phyloP scores from a whole-genome alignment of 208 protist genomes.

The Trypanosoma avium region DNA sequence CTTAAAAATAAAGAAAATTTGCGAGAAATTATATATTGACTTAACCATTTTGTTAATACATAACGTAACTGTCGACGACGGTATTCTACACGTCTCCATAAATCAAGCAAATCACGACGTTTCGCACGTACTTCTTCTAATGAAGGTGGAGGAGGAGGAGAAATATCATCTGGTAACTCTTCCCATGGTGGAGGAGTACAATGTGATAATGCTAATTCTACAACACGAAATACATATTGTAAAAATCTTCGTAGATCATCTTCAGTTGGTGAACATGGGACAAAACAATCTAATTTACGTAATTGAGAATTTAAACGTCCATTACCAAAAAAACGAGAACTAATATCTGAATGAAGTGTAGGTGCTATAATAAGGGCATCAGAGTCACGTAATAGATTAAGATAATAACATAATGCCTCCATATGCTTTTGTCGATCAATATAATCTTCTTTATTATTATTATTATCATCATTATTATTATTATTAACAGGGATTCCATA shows the following conservation, averaged over 20 bases:
- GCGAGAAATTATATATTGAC: slow-evolving; percentile 61
- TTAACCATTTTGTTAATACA: slow-evolving; percentile 73
- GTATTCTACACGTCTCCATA: slow-evolving; percentile 81
- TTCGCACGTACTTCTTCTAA: slow-evolving; percentile 20
- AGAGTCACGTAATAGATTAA: slow-evolving; percentile 56
- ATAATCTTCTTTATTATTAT: slow-evolving; percentile 17
- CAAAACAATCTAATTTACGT: slow-evolving; percentile 20
- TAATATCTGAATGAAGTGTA: slow-evolving; percentile 23
- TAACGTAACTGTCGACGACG: slow-evolving; percentile 80
- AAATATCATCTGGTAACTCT: slow-evolving; percentile 20
- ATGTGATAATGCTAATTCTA: slow-evolving; percentile 45
- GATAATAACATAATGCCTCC: slow-evolving; percentile 54
- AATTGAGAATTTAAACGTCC: slow-evolving; percentile 35
- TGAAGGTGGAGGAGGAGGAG: slow-evolving; percentile 25
- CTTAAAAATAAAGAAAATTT: slow-evolving; percentile 64
- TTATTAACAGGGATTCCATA: slow-evolving; percentile 12
- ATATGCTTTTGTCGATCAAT: slow-evolving; percentile 23
- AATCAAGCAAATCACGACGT: slow-evolving; percentile 21
- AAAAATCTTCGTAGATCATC: slow-evolving; percentile 51
- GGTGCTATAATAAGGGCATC: slow-evolving; percentile 66
- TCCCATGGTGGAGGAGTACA: not conserved
- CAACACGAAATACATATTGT: slow-evolving; percentile 44
- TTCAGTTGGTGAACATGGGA: slow-evolving; percentile 31
- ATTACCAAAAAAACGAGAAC: slow-evolving; percentile 25
- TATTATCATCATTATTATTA: not conserved